phyloP scores from a whole-genome alignment of 805 yeast genomes.

The Suhomyces emberorum region DNA sequence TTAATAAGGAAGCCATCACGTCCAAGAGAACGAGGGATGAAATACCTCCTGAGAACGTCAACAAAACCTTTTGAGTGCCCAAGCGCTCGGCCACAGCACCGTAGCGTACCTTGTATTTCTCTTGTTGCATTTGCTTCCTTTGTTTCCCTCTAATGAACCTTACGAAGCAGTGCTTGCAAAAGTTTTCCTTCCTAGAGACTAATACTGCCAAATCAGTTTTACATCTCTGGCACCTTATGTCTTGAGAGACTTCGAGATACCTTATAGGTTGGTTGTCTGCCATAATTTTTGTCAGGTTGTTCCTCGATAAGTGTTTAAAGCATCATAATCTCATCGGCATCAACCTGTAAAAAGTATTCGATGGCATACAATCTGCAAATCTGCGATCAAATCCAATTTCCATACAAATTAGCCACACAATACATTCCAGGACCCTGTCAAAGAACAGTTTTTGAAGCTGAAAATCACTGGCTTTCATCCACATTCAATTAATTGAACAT shows the following conservation, averaged over 20 bases:
- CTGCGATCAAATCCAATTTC: too few relatives aligned
- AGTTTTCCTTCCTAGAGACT: constrained; percentile 58
- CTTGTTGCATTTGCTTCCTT: constrained; percentile 71
- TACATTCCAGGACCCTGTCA: too few relatives aligned
- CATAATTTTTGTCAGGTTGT: constrained; percentile 1
- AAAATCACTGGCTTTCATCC: too few relatives aligned
- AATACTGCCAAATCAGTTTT: constrained; percentile 39
- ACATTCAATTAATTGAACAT: too few relatives aligned
- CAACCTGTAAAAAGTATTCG: background rate
- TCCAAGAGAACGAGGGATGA: constrained; percentile 70
- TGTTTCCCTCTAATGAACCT: constrained; percentile 76
- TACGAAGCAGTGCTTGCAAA: constrained; percentile 66
- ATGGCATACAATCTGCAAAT: background rate
- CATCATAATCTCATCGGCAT: background rate
- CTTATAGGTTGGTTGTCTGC: constrained; percentile 9
- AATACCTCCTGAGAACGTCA: constrained; percentile 65
- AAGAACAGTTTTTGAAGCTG: too few relatives aligned
- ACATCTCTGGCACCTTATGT: constrained; percentile 62
- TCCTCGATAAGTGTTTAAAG: too few relatives aligned
- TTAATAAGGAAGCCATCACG: constrained; percentile 55
- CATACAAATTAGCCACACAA: too few relatives aligned
- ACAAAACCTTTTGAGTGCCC: constrained; percentile 44
- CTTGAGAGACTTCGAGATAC: constrained; percentile 15
- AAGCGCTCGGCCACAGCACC: constrained; percentile 35
- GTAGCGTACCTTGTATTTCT: constrained; percentile 68